A percentile compares a stretch with the other conserved stretches of the same genome.
Conservation (phyloP, 2,329 filamentous ascomycete genomes). For the Phialocephala sp. region DNA sequence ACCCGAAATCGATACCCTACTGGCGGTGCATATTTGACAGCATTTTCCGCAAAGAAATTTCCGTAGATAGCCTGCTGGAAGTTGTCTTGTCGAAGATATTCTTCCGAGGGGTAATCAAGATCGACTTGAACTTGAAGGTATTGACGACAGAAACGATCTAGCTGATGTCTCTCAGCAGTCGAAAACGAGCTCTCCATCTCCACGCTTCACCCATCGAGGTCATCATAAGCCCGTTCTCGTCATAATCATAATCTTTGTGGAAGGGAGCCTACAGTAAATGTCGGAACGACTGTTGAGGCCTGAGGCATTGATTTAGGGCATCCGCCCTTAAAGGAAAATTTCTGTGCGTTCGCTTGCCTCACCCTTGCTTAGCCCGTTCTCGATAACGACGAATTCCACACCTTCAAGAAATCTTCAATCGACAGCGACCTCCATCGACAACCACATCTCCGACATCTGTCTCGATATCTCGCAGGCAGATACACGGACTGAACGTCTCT, state of each 20-base stretch:
- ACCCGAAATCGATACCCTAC: conserved; percentile 72
- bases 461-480: conserved; percentile 41
- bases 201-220: conserved; percentile 25
- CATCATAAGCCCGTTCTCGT: background rate
- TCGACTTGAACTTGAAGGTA: conserved; percentile 76
- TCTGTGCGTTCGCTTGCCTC: conserved; percentile 28
- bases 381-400: conserved; percentile 28
- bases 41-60: conserved; percentile 67
- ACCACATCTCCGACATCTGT: conserved; percentile 39
- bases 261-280: background rate
- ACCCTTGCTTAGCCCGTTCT: conserved; percentile 33
- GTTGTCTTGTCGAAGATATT: conserved; percentile 61
- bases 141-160: conserved; percentile 69
- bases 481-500: conserved; percentile 35
- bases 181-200: conserved; percentile 40
- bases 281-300: background rate
- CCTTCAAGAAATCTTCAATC: conserved; percentile 31
- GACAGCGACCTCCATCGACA: conserved; percentile 41
- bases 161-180: conserved; percentile 39
- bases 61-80: conserved; percentile 72
- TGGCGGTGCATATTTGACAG: conserved; percentile 64
- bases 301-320: conserved; percentile 5
- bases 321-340: background rate
- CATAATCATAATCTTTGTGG: background rate
- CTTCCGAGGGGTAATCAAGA: conserved; percentile 66